A percentile compares a stretch with the other conserved stretches of the same genome.
These are phyloP conservation scores for Polytolypa hystricis DNA, from an alignment of 2,329 filamentous ascomycete species.

Conservation along the genomic window DNA sequence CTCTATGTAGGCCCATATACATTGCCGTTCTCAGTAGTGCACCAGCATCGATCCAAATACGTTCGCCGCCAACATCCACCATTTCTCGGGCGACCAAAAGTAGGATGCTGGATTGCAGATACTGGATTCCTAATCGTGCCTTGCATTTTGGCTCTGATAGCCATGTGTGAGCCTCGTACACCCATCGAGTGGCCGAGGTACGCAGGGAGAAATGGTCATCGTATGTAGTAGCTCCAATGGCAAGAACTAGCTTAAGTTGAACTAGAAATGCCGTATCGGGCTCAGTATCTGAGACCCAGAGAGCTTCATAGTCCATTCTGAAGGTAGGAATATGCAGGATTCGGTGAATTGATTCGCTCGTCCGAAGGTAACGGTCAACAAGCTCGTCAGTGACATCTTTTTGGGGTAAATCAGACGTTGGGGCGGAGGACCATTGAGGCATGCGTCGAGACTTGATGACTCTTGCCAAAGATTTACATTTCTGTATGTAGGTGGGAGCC, in stretches of 20 bases:
- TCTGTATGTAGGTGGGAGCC: conserved; percentile 27
- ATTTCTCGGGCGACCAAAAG: conserved; percentile 24
- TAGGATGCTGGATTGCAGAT: conserved; percentile 24
- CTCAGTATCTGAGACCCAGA: conserved; percentile 38
- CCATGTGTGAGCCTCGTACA: conserved; percentile 26
- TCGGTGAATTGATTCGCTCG: conserved; percentile 46
- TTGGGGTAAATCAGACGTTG: conserved; percentile 35
- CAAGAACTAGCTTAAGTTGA: conserved; percentile 27
- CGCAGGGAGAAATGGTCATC: conserved; percentile 16
- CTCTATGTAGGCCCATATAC: conserved; percentile 32
- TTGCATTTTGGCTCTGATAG: conserved; percentile 23
- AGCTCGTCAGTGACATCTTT: conserved; percentile 38
- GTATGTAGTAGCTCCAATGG: conserved; percentile 37
- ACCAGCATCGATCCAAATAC: conserved; percentile 28
- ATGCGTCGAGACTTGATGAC: conserved; percentile 35
- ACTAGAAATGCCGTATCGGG: conserved; percentile 39
- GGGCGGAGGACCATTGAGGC: conserved; percentile 10
- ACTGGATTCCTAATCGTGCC: conserved; percentile 19
- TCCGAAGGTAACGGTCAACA: conserved; percentile 44
- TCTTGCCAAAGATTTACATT: conserved; percentile 41
- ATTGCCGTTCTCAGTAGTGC: conserved; percentile 31
- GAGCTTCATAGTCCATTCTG: conserved; percentile 42
- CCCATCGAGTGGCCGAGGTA: conserved; percentile 35
- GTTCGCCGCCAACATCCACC: conserved; percentile 21
- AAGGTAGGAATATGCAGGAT: conserved; percentile 50